A percentile compares a stretch with the other conserved stretches of the same genome.
These are phyloP conservation scores for Pugionium cornutum DNA, from an alignment of 345 rosid genomes.

Conservation along the genomic window DNA sequence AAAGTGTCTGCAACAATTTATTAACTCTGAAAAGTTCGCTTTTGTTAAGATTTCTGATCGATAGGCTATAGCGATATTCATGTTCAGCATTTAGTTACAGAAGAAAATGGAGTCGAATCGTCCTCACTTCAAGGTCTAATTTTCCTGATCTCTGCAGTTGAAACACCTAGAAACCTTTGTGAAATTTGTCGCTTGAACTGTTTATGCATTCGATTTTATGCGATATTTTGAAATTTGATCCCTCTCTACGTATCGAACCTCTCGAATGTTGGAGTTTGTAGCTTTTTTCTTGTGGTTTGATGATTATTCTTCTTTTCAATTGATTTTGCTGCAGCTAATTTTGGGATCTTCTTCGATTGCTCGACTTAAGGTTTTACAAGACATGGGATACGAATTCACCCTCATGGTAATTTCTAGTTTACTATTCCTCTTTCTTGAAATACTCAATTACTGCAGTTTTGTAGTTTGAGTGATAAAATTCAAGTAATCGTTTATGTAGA, in stretches of 20 bases:
- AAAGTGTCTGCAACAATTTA: too few species aligned
- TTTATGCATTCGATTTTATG: neutral
- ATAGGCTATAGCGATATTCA: too few species aligned
- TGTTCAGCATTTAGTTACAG: neutral
- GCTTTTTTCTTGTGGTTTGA: neutral
- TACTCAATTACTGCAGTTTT: neutral
- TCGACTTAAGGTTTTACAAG: conserved; percentile 62
- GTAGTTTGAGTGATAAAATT: neutral
- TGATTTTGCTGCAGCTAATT: conserved; percentile 57
- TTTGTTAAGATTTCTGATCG: too few species aligned
- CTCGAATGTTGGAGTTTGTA: neutral
- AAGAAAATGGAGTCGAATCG: conserved; percentile 46
- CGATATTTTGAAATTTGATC: neutral
- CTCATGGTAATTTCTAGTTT: conserved; percentile 49
- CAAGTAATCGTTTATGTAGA: conserved; percentile 38
- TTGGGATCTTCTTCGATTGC: conserved; percentile 82
- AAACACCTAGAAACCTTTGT: neutral
- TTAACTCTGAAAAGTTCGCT: too few species aligned
- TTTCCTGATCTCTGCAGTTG: neutral
- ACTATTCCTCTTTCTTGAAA: neutral
- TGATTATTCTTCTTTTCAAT: neutral
- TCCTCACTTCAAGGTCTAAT: conserved; percentile 54
- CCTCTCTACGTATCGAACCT: neutral
- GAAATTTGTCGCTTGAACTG: neutral
- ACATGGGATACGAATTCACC: conserved; percentile 90